These are phyloP conservation scores for Begonia peltatifolia DNA, from an alignment of 306 rosid genomes.

Conservation along the genomic window DNA sequence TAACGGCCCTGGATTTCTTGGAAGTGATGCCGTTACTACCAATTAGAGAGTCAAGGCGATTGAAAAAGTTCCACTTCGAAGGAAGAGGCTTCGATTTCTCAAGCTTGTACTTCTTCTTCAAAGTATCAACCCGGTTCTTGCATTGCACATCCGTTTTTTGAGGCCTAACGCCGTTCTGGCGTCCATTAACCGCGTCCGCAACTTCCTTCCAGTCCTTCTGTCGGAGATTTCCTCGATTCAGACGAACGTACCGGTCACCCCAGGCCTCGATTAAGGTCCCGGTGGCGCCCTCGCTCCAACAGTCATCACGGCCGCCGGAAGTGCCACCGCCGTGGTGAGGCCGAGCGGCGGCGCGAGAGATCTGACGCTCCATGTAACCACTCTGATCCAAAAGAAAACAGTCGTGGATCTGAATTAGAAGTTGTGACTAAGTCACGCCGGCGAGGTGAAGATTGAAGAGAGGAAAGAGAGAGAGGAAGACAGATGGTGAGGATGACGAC, in stretches of 20 bases:
- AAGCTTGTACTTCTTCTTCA: conserved; percentile 41
- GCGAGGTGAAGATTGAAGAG: no score
- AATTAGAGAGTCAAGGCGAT: conserved; percentile 22
- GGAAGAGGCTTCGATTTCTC: conserved; percentile 28
- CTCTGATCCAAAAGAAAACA: not conserved
- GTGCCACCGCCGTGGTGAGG: conserved; percentile 5
- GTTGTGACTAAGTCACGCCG: not conserved
- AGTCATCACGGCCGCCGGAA: conserved; percentile 27
- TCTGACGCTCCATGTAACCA: conserved; percentile 12
- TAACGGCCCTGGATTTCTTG: conserved; percentile 8
- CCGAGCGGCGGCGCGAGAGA: conserved; percentile 2
- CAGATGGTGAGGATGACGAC: not conserved
- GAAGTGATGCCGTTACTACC: conserved; percentile 7
- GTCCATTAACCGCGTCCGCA: conserved; percentile 21
- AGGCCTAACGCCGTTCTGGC: conserved; percentile 16
- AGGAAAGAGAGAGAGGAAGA: not conserved
- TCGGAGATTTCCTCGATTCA: conserved; percentile 38
- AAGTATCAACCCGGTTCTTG: conserved; percentile 36
- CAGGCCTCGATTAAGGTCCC: conserved; percentile 26
- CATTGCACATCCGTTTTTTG: conserved; percentile 30
- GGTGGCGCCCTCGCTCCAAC: conserved; percentile 41
- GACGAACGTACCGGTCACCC: conserved; percentile 30
- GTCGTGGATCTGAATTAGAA: not conserved
- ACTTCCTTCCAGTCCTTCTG: conserved; percentile 43
- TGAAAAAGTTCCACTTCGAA: conserved; percentile 29